Conservation (phyloP, 805 yeast genomes). For the Pichia scutulata region DNA sequence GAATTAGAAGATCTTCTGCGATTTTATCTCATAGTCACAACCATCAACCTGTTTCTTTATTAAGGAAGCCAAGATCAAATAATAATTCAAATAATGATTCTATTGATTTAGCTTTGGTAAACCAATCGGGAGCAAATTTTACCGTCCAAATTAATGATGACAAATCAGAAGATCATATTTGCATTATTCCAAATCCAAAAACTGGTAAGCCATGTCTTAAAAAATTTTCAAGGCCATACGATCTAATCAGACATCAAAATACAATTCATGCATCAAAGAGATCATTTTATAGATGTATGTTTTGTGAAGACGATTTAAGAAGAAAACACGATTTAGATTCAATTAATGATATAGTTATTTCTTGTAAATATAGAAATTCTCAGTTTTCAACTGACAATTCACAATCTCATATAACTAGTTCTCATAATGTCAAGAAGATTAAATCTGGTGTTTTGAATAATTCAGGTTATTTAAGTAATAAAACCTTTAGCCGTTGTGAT, state of each 20-base stretch:
- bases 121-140: background rate
- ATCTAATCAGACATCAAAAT: slow-evolving; percentile 89
- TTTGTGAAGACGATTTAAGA: slow-evolving; percentile 68
- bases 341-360: slow-evolving; percentile 37
- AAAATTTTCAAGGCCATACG: slow-evolving; percentile 90
- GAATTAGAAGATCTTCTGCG: slow-evolving; percentile 6
- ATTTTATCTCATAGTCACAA: background rate
- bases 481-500: slow-evolving; percentile 90
- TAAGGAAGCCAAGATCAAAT: slow-evolving; percentile 6
- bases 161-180: slow-evolving; percentile 38
- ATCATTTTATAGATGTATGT: slow-evolving; percentile 76
- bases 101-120: background rate
- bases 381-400: slow-evolving; percentile 25
- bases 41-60: background rate
- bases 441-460: slow-evolving; percentile 20
- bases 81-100: background rate
- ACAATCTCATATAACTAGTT: slow-evolving; percentile 23
- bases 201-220: slow-evolving; percentile 63
- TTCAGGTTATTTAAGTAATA: slow-evolving; percentile 29
- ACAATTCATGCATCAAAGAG: slow-evolving; percentile 89
- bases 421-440: slow-evolving; percentile 33
- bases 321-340: slow-evolving; percentile 33
- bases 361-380: slow-evolving; percentile 21
- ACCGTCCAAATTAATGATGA: background rate
- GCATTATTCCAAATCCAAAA: slow-evolving; percentile 51